Percentiles rank a stretch among this genome's conserved stretches.
phyloP scores from a whole-genome alignment of 495 filamentous ascomycete species.

The Penicillium lividum region DNA sequence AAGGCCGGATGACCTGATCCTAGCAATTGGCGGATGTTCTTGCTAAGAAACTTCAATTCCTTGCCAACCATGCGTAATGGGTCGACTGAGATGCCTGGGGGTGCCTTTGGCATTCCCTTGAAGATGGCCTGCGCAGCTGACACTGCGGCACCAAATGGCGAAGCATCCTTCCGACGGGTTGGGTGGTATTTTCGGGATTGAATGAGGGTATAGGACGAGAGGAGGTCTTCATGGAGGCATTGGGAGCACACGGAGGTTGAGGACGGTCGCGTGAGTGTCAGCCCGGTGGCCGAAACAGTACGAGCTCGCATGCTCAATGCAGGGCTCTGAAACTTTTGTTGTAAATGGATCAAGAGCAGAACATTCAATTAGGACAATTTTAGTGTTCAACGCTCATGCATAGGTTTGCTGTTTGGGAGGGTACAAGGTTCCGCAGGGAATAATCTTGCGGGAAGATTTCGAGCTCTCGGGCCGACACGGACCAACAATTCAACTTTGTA shows the following conservation, averaged over 20 bases:
- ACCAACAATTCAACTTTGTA: slow-evolving; percentile 21
- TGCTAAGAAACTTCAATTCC: slow-evolving; percentile 91
- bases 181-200: slow-evolving; percentile 48
- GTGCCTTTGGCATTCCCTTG: slow-evolving; percentile 64
- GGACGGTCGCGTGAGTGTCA: slow-evolving; percentile 40
- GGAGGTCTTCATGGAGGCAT: slow-evolving; percentile 48
- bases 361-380: slow-evolving; percentile 14
- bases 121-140: slow-evolving; percentile 78
- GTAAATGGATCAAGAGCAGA: neutral
- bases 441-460: slow-evolving; percentile 35
- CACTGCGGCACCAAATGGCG: slow-evolving; percentile 67
- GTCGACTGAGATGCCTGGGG: slow-evolving; percentile 64
- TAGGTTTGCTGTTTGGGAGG: neutral
- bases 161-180: slow-evolving; percentile 45
- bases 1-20: slow-evolving; percentile 91
- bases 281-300: slow-evolving; percentile 40
- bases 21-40: slow-evolving; percentile 82
- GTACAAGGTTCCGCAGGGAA: slow-evolving; percentile 7
- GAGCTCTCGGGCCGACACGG: slow-evolving; percentile 35
- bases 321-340: slow-evolving; percentile 3
- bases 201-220: slow-evolving; percentile 23
- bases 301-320: slow-evolving; percentile 46
- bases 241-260: slow-evolving; percentile 42
- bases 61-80: slow-evolving; percentile 83
- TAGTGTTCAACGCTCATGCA: neutral